Evolutionary conservation across 176 grass and related monocot genomes (phyloP).

Genomic region (Secale cereale): DNA sequence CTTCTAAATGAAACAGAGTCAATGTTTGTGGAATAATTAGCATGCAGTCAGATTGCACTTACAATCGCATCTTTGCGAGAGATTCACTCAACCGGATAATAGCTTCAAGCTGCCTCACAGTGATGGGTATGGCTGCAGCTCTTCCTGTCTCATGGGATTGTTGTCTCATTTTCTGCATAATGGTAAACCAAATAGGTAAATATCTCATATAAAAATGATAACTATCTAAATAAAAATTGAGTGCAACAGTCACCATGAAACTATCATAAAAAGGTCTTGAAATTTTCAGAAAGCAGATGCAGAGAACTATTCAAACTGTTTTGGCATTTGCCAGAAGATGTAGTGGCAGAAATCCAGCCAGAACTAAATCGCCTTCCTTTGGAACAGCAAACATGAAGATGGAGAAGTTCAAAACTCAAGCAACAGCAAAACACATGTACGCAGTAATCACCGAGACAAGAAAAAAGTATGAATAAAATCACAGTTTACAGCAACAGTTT

Average conservation of each 20-base stretch:
- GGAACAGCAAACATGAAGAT: not conserved
- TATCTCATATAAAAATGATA: not conserved
- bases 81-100: conserved; percentile 96
- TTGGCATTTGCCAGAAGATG: not conserved
- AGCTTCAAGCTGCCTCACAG: conserved; percentile 96
- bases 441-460: not conserved
- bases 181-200: not conserved
- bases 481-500: not conserved
- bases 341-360: not conserved
- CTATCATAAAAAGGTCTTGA: not conserved
- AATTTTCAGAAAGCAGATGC: not conserved
- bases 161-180: conserved; percentile 93
- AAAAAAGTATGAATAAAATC: not conserved
- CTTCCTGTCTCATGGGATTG: conserved; percentile 91
- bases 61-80: conserved; percentile 98
- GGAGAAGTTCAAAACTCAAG: not conserved
- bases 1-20: not conserved
- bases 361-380: not conserved
- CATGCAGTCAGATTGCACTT: conserved; percentile 31
- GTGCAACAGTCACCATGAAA: not conserved
- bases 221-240: not conserved
- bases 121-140: conserved; percentile 85
- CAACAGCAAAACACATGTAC: not conserved
- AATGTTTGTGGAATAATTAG: not conserved
- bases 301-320: not conserved